phyloP scores from a whole-genome alignment of 371 early-diverging fungal species.

The Mucor circinelloides region DNA sequence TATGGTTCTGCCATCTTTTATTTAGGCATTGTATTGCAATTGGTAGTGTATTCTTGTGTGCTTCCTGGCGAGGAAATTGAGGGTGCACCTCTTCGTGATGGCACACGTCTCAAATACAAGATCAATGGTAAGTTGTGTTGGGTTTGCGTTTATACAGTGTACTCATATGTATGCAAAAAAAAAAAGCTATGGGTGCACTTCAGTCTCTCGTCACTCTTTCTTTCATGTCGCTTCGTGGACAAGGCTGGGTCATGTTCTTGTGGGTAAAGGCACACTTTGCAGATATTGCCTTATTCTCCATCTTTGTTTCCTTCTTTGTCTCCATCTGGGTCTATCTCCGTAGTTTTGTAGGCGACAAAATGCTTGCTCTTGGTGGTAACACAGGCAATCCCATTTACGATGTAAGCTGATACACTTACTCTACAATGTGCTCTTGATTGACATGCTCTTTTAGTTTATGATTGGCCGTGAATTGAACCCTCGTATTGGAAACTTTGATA shows the following conservation, averaged over 20 bases:
- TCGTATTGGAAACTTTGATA: conserved; percentile 78
- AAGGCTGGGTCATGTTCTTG: conserved; percentile 48
- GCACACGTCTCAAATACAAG: conserved; percentile 69
- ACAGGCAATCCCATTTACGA: conserved; percentile 89
- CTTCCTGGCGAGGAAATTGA: conserved; percentile 73
- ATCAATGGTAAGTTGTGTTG: conserved; percentile 65
- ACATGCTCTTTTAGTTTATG: conserved; percentile 54
- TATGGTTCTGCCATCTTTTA: conserved; percentile 59
- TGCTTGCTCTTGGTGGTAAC: conserved; percentile 90
- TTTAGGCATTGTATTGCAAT: conserved; percentile 68
- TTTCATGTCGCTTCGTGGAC: conserved; percentile 37
- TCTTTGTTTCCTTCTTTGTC: conserved; percentile 64
- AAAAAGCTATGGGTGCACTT: conserved; percentile 41
- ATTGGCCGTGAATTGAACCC: conserved; percentile 91
- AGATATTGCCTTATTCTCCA: conserved; percentile 68
- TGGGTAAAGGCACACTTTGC: conserved; percentile 78
- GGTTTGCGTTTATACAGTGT: no score
- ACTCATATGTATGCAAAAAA: neutral
- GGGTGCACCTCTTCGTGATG: conserved; percentile 76
- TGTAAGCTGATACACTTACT: conserved; percentile 36
- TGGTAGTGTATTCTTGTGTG: conserved; percentile 61
- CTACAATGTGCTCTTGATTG: neutral
- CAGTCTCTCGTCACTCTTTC: conserved; percentile 64
- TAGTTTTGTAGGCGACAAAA: conserved; percentile 70
- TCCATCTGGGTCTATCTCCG: conserved; percentile 71